phyloP scores from a whole-genome alignment of 352 stramenopile species.

The Pythium guiyangense region DNA sequence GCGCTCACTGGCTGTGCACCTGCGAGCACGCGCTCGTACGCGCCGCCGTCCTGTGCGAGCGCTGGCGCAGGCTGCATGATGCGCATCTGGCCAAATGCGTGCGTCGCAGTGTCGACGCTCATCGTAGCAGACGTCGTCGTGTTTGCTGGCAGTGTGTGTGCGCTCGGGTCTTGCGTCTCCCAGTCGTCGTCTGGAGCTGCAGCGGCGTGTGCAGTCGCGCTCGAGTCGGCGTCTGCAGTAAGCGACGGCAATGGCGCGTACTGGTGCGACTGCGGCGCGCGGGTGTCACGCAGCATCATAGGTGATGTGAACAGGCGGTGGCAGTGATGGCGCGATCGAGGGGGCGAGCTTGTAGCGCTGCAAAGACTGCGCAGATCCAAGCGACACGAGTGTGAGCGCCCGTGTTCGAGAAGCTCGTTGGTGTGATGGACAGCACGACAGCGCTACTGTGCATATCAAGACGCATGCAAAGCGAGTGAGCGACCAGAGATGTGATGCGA shows the following conservation, averaged over 20 bases:
- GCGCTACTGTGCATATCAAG: too few relatives aligned
- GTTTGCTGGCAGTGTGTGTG: background rate
- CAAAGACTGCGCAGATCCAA: too few relatives aligned
- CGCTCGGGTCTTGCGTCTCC: conserved; percentile 24
- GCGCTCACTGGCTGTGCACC: conserved; percentile 40
- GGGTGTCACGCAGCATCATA: background rate
- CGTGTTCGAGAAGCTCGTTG: too few relatives aligned
- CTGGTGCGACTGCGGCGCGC: background rate
- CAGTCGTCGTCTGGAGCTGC: conserved; percentile 27
- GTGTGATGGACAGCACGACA: too few relatives aligned
- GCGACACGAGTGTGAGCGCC: too few relatives aligned
- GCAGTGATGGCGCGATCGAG: background rate
- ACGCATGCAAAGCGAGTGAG: too few relatives aligned
- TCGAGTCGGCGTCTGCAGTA: background rate
- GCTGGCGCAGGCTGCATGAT: conserved; percentile 31
- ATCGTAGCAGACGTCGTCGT: background rate
- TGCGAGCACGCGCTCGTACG: conserved; percentile 28
- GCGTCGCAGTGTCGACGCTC: conserved; percentile 15
- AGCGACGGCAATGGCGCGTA: background rate
- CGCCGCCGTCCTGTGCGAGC: conserved; percentile 36
- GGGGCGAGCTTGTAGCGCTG: too few relatives aligned
- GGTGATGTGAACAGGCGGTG: background rate
- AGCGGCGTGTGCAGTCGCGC: background rate
- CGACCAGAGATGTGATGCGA: too few relatives aligned
- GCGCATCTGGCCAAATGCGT: conserved; percentile 31